Evolutionary conservation across 1,139 yeast species (phyloP).

Genomic region (Saccharomyces hybrid): DNA sequence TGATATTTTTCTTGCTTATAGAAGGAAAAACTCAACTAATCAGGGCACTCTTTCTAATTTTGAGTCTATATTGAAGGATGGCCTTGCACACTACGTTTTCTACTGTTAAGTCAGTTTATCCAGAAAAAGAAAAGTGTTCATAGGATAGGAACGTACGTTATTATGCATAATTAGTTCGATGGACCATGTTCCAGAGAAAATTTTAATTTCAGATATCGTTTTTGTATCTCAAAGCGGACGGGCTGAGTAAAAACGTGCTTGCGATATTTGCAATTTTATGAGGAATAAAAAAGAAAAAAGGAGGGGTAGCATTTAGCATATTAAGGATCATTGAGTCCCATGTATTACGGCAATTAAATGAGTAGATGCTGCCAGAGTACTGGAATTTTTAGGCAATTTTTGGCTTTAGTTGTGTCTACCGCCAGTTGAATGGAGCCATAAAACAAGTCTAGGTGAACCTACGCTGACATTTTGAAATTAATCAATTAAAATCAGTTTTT

Average conservation of each 20-base stretch:
- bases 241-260: background rate
- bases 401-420: background rate
- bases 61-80: background rate
- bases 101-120: background rate
- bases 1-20: background rate
- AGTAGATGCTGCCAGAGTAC: background rate
- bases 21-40: background rate
- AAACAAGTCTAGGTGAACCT: background rate
- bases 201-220: background rate
- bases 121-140: background rate
- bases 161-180: background rate
- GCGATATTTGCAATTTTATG: background rate
- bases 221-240: background rate
- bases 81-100: background rate
- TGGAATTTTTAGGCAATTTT: too few species aligned
- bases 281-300: background rate
- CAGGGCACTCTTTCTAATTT: background rate
- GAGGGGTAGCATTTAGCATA: background rate
- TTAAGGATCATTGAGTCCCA: background rate
- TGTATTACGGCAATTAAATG: background rate
- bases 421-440: background rate
- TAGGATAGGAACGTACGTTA: background rate
- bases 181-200: background rate
- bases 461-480: background rate
- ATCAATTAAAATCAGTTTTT: background rate